These are phyloP conservation scores for Quercus berberidifolia DNA, from an alignment of 306 rosid species.

Conservation along the genomic window DNA sequence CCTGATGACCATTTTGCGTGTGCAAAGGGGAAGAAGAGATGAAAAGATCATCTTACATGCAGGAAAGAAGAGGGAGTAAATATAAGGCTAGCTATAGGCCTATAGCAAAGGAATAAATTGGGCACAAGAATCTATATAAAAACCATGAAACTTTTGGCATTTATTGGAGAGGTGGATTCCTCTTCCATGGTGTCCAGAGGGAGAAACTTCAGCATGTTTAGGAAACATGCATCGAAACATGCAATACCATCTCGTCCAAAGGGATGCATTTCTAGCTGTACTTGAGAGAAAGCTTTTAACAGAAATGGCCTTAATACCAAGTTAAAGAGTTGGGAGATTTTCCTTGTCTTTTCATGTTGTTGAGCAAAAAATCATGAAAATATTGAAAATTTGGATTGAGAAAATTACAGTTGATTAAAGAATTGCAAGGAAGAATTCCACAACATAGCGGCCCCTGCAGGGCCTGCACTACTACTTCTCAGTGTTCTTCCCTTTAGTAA, in stretches of 20 bases:
- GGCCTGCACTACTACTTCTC: slow-evolving; percentile 28
- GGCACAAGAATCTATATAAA: slow-evolving; percentile 46
- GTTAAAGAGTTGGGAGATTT: slow-evolving; percentile 10
- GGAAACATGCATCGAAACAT: too few species aligned
- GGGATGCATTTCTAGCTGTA: slow-evolving; percentile 25
- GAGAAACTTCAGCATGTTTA: background rate
- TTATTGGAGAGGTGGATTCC: slow-evolving; percentile 42
- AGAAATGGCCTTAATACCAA: slow-evolving; percentile 24
- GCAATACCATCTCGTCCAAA: background rate
- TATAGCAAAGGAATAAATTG: slow-evolving; percentile 56
- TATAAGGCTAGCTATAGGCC: slow-evolving; percentile 23
- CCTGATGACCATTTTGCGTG: slow-evolving; percentile 41
- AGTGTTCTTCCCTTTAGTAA: background rate
- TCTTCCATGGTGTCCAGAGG: slow-evolving; percentile 26
- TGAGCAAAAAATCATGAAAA: slow-evolving; percentile 27
- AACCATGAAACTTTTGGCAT: slow-evolving; percentile 31
- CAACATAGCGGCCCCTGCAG: slow-evolving; percentile 38
- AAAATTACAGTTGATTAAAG: slow-evolving; percentile 13
- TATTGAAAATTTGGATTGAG: slow-evolving; percentile 3
- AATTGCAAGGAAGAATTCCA: slow-evolving; percentile 22
- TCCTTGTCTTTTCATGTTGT: slow-evolving; percentile 16
- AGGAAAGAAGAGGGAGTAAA: slow-evolving; percentile 26
- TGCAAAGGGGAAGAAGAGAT: slow-evolving; percentile 20
- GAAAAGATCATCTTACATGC: slow-evolving; percentile 28
- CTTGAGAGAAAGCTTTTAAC: slow-evolving; percentile 34